These are phyloP conservation scores for Coniochaeta pulveracea DNA, from an alignment of 2,329 filamentous ascomycete genomes.

Conservation along the genomic window DNA sequence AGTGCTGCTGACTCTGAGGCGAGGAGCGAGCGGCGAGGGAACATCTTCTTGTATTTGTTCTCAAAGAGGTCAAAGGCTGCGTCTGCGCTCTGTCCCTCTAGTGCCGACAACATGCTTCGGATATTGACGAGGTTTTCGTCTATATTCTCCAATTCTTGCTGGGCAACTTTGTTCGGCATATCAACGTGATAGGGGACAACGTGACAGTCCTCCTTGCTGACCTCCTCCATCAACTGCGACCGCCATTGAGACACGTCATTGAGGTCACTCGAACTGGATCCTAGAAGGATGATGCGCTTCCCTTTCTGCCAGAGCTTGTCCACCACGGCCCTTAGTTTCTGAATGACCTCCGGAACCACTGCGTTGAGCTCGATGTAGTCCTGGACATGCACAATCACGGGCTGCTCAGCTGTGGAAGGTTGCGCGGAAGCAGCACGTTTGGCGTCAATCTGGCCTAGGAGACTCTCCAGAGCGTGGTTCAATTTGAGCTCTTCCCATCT, in stretches of 20 bases:
- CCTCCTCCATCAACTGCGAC: constrained; percentile 17
- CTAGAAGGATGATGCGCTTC: constrained; percentile 63
- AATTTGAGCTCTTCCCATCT: constrained; percentile 54
- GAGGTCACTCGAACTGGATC: constrained; percentile 53
- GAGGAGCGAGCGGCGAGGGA: too few species aligned
- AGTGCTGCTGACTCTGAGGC: too few species aligned
- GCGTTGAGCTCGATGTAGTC: constrained; percentile 71
- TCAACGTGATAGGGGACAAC: constrained; percentile 16
- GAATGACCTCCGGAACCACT: constrained; percentile 60
- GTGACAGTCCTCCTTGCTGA: constrained; percentile 19
- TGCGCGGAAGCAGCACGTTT: constrained; percentile 15
- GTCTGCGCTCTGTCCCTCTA: constrained; percentile 9
- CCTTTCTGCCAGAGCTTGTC: constrained; percentile 63
- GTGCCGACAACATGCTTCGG: constrained; percentile 27
- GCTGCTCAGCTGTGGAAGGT: constrained; percentile 7
- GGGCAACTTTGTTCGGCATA: constrained; percentile 6
- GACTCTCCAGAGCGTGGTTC: constrained; percentile 41
- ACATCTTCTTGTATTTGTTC: neutral
- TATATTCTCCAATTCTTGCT: constrained; percentile 18
- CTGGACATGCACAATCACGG: constrained; percentile 63
- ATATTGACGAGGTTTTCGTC: constrained; percentile 35
- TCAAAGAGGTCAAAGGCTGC: constrained; percentile 4
- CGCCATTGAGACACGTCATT: constrained; percentile 20
- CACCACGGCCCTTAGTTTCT: constrained; percentile 58
- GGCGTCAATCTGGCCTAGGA: constrained; percentile 36